Percentiles rank a stretch among this genome's conserved stretches.
Conservation (phyloP, 2,329 filamentous ascomycete species). For the Coniochaeta hoffmannii region DNA sequence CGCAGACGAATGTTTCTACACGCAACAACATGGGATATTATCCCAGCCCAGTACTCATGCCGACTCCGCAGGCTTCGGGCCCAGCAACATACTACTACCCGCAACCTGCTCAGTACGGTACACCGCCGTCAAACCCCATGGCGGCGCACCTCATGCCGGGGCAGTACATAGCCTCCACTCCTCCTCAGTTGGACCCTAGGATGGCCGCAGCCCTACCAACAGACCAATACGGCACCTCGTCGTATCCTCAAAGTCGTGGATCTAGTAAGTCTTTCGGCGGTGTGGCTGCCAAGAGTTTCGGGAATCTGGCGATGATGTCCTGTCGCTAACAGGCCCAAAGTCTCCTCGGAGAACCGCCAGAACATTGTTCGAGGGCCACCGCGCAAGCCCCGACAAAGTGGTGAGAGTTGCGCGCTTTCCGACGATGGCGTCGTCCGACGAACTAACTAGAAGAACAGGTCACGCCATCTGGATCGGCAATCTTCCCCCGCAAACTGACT, state of each 20-base stretch:
- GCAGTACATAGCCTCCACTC: slow-evolving; percentile 24
- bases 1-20: slow-evolving; percentile 22
- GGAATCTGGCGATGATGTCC: neutral
- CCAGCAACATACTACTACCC: slow-evolving; percentile 37
- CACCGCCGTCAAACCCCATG: slow-evolving; percentile 22
- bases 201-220: slow-evolving; percentile 9
- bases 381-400: slow-evolving; percentile 53
- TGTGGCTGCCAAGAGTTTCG: neutral
- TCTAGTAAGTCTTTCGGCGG: slow-evolving; percentile 7
- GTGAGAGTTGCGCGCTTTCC: slow-evolving; percentile 29
- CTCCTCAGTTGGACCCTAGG: slow-evolving; percentile 18
- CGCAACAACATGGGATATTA: slow-evolving; percentile 37
- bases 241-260: slow-evolving; percentile 6
- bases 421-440: slow-evolving; percentile 2
- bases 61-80: slow-evolving; percentile 26
- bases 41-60: slow-evolving; percentile 33
- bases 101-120: slow-evolving; percentile 27
- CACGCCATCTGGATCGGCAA: slow-evolving; percentile 97
- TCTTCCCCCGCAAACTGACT: slow-evolving; percentile 71
- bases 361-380: slow-evolving; percentile 45
- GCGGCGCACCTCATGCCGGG: slow-evolving; percentile 24
- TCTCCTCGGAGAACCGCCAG: slow-evolving; percentile 22
- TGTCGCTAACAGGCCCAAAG: slow-evolving; percentile 6
- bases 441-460: slow-evolving; percentile 39
- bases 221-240: slow-evolving; percentile 6